These are phyloP conservation scores for Elasticomyces elasticus DNA, from an alignment of 495 filamentous ascomycete species.

Conservation along the genomic window DNA sequence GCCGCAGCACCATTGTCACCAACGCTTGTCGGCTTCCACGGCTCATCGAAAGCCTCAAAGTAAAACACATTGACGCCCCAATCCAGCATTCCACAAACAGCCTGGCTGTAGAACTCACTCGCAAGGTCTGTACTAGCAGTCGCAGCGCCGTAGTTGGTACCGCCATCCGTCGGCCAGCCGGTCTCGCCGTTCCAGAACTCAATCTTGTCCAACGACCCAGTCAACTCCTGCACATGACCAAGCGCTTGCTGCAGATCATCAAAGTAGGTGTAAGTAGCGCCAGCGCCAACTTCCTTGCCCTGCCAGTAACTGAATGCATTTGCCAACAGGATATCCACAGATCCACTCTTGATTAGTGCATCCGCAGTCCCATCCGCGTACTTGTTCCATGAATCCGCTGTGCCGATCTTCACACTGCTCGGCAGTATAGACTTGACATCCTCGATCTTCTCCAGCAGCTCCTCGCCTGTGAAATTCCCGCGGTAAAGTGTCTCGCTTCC, in stretches of 20 bases:
- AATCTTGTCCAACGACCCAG: conserved; percentile 44
- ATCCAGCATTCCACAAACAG: conserved; percentile 59
- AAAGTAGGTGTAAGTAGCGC: conserved; percentile 66
- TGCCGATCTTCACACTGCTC: conserved; percentile 51
- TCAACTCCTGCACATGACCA: conserved; percentile 53
- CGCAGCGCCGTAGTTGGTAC: conserved; percentile 55
- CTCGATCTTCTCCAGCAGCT: conserved; percentile 55
- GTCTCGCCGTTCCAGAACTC: conserved; percentile 73
- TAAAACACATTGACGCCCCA: conserved; percentile 73
- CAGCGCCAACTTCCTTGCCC: conserved; percentile 50
- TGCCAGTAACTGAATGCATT: conserved; percentile 90
- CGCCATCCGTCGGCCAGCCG: conserved; percentile 52
- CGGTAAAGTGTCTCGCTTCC: conserved; percentile 72
- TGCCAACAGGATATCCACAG: conserved; percentile 58
- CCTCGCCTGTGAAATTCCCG: conserved; percentile 52
- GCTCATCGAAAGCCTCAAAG: conserved; percentile 77
- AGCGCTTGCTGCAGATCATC: conserved; percentile 65
- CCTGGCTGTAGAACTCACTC: conserved; percentile 51
- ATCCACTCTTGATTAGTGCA: conserved; percentile 46
- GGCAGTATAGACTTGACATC: conserved; percentile 46
- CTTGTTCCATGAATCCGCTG: conserved; percentile 78
- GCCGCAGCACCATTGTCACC: conserved; percentile 57
- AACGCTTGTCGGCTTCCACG: conserved; percentile 63
- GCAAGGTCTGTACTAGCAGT: conserved; percentile 53
- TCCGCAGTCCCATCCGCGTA: conserved; percentile 64